Percentiles rank a stretch among this genome's conserved stretches.
Evolutionary conservation across 441 rosid genomes (phyloP).

Genomic region (Melianthus villosus): DNA sequence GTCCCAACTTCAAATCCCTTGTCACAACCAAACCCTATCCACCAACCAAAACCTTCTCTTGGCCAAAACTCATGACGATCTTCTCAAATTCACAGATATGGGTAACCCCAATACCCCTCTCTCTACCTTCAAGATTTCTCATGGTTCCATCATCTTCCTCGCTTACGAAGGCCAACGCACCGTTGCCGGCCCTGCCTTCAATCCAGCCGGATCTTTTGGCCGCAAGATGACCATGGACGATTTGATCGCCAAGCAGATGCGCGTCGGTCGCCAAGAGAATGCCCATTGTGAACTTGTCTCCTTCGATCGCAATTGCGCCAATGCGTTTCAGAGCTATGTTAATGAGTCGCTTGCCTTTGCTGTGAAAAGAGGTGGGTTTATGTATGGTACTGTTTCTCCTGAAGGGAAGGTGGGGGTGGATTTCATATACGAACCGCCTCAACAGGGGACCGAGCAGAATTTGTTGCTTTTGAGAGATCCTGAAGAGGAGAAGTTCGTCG

Average conservation of each 20-base stretch:
- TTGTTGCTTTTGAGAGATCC: conserved; percentile 44
- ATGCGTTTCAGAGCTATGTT: conserved; percentile 64
- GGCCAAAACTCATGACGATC: conserved; percentile 42
- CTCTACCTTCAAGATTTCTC: conserved; percentile 43
- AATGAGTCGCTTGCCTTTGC: conserved; percentile 71
- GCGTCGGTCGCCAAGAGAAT: conserved; percentile 61
- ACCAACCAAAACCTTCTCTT: conserved; percentile 58
- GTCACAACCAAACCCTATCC: conserved; percentile 65
- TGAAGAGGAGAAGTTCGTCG: conserved; percentile 67
- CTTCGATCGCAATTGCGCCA: conserved; percentile 70
- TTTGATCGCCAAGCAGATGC: conserved; percentile 77
- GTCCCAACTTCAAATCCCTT: conserved; percentile 65
- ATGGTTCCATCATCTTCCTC: conserved; percentile 64
- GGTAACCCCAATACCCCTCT: conserved; percentile 33
- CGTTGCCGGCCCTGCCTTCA: conserved; percentile 47
- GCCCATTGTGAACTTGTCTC: conserved; percentile 78
- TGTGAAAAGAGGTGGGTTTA: conserved; percentile 69
- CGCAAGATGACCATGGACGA: conserved; percentile 98
- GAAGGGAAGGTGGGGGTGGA: conserved; percentile 67
- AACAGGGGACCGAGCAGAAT: conserved; percentile 56
- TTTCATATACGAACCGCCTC: conserved; percentile 89
- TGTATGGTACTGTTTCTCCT: conserved; percentile 65
- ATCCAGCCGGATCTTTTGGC: conserved; percentile 83
- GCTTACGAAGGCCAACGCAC: conserved; percentile 69
- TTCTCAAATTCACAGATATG: conserved; percentile 48